Evolutionary conservation across 2,329 filamentous ascomycete species (phyloP), one percentile per base, ranked within the genome.

Genomic region (Stagonosporopsis rhizophila): DNA sequence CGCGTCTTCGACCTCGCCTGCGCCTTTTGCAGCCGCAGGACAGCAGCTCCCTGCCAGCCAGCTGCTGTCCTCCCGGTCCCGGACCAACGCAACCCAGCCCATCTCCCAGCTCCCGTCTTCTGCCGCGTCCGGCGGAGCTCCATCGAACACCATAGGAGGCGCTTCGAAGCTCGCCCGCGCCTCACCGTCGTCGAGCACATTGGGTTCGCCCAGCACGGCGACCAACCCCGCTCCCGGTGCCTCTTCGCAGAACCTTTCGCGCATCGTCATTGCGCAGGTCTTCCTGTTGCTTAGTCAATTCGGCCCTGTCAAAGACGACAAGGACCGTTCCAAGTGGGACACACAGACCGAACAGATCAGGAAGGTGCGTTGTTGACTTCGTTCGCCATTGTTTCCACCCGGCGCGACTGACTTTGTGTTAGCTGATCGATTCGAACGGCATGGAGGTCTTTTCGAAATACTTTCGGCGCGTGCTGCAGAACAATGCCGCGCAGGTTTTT

Each of bases 381-480:
- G 44, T 51, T 47, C 45, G 56, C 52, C 44, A 56, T 20, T 49
- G 27, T 30, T 44, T 46, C 48, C 44, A 23, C 25, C 40, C 22
- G 34, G 11, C 45, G 22, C n/a, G 61, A 54, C 68, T 74, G 53
- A 74, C 57, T 28, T 34, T 25, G 37, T 20, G 12, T 49, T 64
- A 96, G 91, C 88, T 98, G 76, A 89, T 98, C 81, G 89, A 96
- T 86, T 93, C 94, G 72, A 89, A 96, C 92, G 93, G 93, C 75
- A 99, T 99, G 94, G 96, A 99, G 84, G 92, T 97, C 75, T 97
- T 93, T 77, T 88, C 91, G 59, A 96, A 93, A 82, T 97, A 95
- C 78, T 96, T 99, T 79, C 89, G 92, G 78, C 91, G 94, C 78
- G 84, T 98, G 75, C 87, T 99, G 73, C 90, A 89, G 78, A 89